These are phyloP conservation scores for Diplocarpon mali DNA, from an alignment of 2,329 filamentous ascomycete species.

Conservation along the genomic window DNA sequence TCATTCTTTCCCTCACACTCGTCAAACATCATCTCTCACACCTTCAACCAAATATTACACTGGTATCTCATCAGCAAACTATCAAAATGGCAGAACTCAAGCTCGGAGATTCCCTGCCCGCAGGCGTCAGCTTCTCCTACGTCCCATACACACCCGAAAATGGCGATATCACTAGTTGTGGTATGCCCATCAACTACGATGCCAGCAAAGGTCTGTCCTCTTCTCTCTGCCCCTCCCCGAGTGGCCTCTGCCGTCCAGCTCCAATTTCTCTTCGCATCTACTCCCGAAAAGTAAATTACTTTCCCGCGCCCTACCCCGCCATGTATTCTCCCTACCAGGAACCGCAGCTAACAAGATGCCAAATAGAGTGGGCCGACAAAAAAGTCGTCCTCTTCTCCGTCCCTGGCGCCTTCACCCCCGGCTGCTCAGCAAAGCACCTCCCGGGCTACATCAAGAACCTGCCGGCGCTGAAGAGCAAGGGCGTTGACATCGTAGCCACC, in stretches of 20 bases:
- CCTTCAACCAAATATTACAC: too few relatives aligned
- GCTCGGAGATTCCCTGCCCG: conserved; percentile 73
- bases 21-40: not conserved
- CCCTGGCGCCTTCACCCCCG: conserved; percentile 60
- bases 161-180: conserved; percentile 61
- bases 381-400: conserved; percentile 61
- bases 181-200: conserved; percentile 65
- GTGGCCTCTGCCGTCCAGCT: not conserved
- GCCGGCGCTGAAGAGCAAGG: conserved; percentile 48
- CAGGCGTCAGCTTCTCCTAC: conserved; percentile 73
- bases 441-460: conserved; percentile 57
- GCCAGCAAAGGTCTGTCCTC: conserved; percentile 55
- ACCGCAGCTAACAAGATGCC: not conserved
- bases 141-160: conserved; percentile 64
- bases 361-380: conserved; percentile 51
- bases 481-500: conserved; percentile 56
- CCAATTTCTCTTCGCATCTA: not conserved
- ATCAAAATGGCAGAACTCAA: conserved; percentile 30
- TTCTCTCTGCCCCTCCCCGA: not conserved
- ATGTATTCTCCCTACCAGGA: not conserved
- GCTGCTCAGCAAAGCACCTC: conserved; percentile 56
- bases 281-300: not conserved
- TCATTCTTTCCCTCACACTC: too few relatives aligned
- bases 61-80: not conserved
- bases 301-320: conserved; percentile 1